Evolutionary conservation across 2,329 filamentous ascomycete genomes (phyloP).

Genomic region (Paraphaeosphaeria minitans): DNA sequence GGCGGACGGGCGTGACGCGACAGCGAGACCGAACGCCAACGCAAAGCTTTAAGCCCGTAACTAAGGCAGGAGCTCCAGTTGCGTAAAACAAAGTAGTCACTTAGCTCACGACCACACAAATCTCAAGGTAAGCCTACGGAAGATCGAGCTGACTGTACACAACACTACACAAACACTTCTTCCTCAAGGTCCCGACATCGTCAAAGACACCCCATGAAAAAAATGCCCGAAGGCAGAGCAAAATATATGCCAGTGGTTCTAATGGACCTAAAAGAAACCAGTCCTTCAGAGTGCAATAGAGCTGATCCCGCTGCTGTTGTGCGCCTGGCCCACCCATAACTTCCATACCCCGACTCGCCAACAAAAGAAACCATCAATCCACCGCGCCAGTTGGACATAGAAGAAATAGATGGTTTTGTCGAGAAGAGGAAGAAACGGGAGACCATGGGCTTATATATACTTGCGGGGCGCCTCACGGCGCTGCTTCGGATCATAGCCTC

Average conservation of each 20-base stretch:
- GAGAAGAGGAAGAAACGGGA: background rate
- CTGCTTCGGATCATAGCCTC: background rate
- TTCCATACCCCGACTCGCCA: background rate
- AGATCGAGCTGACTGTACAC: background rate
- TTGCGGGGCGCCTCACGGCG: background rate
- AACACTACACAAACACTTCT: background rate
- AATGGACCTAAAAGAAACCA: background rate
- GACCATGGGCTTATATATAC: background rate
- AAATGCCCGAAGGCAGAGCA: background rate
- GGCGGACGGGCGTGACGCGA: background rate
- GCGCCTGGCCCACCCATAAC: background rate
- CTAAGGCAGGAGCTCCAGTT: background rate
- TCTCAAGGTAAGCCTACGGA: background rate
- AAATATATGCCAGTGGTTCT: constrained; percentile 1
- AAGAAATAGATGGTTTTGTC: background rate
- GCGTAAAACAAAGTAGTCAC: background rate
- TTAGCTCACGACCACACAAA: background rate
- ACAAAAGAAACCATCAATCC: background rate
- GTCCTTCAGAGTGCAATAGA: background rate
- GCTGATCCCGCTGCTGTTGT: background rate
- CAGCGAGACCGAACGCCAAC: background rate
- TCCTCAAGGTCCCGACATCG: constrained; percentile 8
- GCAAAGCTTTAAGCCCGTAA: background rate
- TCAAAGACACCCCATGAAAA: constrained; percentile 8
- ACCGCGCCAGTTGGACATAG: background rate